These are phyloP conservation scores for Chamaecyparis obtusa DNA, from an alignment of 75 land plant genomes.

Conservation along the genomic window DNA sequence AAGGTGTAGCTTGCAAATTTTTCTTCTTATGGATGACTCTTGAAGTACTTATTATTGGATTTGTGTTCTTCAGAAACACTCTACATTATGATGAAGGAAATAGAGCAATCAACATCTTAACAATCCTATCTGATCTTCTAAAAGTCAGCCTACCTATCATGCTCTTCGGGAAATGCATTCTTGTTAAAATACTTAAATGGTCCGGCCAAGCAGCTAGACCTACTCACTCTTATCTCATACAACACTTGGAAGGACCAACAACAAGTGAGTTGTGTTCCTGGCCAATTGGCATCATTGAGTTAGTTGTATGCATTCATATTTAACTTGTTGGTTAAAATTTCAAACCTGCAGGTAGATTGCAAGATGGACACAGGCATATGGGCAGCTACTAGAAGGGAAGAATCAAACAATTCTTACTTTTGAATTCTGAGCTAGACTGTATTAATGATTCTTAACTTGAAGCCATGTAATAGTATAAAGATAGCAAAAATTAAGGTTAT, in stretches of 20 bases:
- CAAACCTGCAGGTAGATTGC: slow-evolving; percentile 10
- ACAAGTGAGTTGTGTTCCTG: not conserved
- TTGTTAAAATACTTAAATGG: not conserved
- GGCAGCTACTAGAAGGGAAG: slow-evolving; percentile 1
- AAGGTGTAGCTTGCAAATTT: too few relatives aligned
- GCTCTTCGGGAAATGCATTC: slow-evolving; percentile 14
- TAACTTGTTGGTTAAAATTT: not conserved
- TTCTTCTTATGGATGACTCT: too few relatives aligned
- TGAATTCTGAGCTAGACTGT: too few relatives aligned
- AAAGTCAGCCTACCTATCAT: slow-evolving; percentile 7
- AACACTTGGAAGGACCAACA: slow-evolving; percentile 12
- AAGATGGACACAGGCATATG: slow-evolving; percentile 26
- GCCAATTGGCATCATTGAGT: not conserved
- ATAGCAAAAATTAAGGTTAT: too few relatives aligned
- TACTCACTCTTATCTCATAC: slow-evolving; percentile 6
- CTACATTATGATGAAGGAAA: slow-evolving; percentile 11
- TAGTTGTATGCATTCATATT: not conserved
- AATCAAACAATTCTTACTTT: slow-evolving; percentile 16
- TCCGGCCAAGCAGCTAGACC: slow-evolving; percentile 13
- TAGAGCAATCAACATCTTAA: slow-evolving; percentile 10
- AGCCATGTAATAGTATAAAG: too few relatives aligned
- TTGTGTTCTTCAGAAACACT: not conserved
- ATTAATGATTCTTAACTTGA: too few relatives aligned
- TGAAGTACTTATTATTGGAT: not conserved
- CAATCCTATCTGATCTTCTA: slow-evolving; percentile 6